These are phyloP conservation scores for Omphalotus olearius DNA, from an alignment of 1,284 basidiomycete genomes.

Conservation along the genomic window DNA sequence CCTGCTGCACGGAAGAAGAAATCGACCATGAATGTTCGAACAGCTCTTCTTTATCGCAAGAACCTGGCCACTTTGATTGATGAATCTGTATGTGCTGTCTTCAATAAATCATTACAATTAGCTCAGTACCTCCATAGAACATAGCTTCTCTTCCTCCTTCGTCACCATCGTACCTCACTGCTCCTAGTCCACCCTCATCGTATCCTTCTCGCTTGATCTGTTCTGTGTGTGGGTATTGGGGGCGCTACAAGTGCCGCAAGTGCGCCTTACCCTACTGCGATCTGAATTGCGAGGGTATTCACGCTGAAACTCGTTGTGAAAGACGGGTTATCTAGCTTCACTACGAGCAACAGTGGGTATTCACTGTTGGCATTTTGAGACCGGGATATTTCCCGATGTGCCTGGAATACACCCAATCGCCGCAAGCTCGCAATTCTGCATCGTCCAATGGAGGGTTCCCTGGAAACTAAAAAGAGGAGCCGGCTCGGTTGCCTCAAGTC, in stretches of 20 bases:
- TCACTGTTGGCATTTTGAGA: too few species aligned
- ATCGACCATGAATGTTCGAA: slow-evolving; percentile 74
- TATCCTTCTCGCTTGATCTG: slow-evolving; percentile 55
- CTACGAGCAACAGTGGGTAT: too few species aligned
- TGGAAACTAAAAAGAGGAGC: too few species aligned
- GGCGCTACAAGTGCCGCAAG: slow-evolving; percentile 54
- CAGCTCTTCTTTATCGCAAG: slow-evolving; percentile 77
- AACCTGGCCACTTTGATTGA: slow-evolving; percentile 66
- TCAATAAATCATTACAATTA: slow-evolving; percentile 1
- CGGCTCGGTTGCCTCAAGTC: too few species aligned
- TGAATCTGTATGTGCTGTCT: slow-evolving; percentile 59
- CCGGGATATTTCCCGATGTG: too few species aligned
- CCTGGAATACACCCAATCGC: too few species aligned
- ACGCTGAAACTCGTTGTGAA: slow-evolving; percentile 62
- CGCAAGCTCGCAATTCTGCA: too few species aligned
- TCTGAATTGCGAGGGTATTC: slow-evolving; percentile 48
- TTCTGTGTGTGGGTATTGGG: slow-evolving; percentile 68
- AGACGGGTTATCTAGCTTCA: slow-evolving; percentile 38
- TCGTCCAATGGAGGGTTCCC: too few species aligned
- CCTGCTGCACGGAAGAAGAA: slow-evolving; percentile 63
- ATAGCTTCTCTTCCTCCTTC: slow-evolving; percentile 49
- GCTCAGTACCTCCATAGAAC: slow-evolving; percentile 36
- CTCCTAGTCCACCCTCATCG: slow-evolving; percentile 39
- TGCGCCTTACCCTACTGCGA: slow-evolving; percentile 61
- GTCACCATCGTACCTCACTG: slow-evolving; percentile 57